Evolutionary conservation across 2,329 filamentous ascomycete genomes (phyloP), one percentile per base, ranked within the genome.

Genomic region (Alternaria arborescens): DNA sequence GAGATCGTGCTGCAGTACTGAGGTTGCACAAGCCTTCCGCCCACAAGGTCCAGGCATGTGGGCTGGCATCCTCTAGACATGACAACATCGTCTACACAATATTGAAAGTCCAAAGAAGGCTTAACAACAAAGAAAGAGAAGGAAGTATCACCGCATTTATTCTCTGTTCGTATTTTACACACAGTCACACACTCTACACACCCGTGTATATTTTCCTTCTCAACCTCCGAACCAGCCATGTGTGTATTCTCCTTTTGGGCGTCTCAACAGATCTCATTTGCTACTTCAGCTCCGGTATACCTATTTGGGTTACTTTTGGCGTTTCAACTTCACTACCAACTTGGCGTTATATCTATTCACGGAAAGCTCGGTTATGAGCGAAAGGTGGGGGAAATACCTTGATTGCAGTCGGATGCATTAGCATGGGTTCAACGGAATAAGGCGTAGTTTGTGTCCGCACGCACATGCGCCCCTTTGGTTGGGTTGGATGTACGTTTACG

Each of bases 1-100:
- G 80, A 85, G 89, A 68, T 82, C 90, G 38, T 90, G 89, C 80
- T 91, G 87, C 78, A 85, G 87, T 44, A 81, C 85, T 14, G 87
- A 90, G 75, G 86, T 83, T 55, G 80, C 82, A 20, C 81, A 79
- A 61, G 77, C 80, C 41, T 84, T 84, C 70, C 78, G 83, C 82
- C 60, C 85, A 78, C 47, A 77, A 83, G 87, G 86, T 36, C 85
- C 86, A 40, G 87, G 88, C 53, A 89, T 90, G 87, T 91, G 89
- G 88, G 82, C 86, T 60, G 86, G 85, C 56, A 87, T 91, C 65
- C 79, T 90, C 52, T 79, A 70, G 60, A 51, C 38, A 61, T 55
- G 60, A 62, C 53, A 38, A 58, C 24, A 41, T 55, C 47, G 34
- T 57, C 47, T 51, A 28, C 30, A 40, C 44, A 46, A 18, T 8